Conservation (phyloP, 2,329 filamentous ascomycete species). For the Epichloe bromicola region DNA sequence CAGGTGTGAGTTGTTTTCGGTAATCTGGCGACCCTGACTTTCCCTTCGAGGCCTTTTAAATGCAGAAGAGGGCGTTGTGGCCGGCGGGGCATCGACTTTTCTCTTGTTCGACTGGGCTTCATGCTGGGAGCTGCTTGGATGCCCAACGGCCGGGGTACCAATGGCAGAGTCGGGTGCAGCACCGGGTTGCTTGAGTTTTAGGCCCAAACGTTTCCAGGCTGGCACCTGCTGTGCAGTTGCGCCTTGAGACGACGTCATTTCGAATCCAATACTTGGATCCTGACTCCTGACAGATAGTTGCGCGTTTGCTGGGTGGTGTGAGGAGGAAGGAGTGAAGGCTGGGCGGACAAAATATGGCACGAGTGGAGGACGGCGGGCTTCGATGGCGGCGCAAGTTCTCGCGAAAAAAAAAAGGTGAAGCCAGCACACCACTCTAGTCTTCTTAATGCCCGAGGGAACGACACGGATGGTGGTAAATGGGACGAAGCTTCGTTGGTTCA, state of each 20-base stretch:
- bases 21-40: conserved; percentile 8
- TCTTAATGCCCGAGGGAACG: too few relatives aligned
- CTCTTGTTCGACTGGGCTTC: conserved; percentile 24
- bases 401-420: neutral
- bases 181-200: conserved; percentile 41
- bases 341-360: neutral
- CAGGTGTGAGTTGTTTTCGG: conserved; percentile 16
- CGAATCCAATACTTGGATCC: conserved; percentile 5
- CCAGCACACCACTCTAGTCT: neutral
- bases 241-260: conserved; percentile 31
- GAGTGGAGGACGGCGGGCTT: too few relatives aligned
- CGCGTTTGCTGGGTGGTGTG: neutral
- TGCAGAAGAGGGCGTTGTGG: conserved; percentile 15
- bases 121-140: conserved; percentile 21
- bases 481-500: neutral
- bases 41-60: conserved; percentile 24
- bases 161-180: conserved; percentile 19
- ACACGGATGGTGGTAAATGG: neutral
- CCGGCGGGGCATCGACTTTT: conserved; percentile 23
- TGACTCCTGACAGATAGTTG: conserved; percentile 5
- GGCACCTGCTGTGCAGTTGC: conserved; percentile 36
- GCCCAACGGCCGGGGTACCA: conserved; percentile 22
- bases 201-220: conserved; percentile 50
- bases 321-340: neutral
- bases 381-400: neutral